Conservation (phyloP, 305 asterid genomes). For the Rubia tinctorum region DNA sequence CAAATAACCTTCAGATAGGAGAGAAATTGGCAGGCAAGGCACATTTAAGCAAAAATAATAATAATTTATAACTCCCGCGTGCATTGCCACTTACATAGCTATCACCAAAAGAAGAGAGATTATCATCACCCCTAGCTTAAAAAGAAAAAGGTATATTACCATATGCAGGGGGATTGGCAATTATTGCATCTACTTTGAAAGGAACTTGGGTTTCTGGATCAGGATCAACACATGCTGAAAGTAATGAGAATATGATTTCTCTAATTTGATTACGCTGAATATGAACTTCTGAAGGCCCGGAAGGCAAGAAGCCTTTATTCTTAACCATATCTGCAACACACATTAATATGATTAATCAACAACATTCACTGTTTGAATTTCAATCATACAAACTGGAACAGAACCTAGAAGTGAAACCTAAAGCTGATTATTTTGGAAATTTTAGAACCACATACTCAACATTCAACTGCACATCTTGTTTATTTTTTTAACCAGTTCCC, state of each 20-base stretch:
- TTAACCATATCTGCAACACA: constrained; percentile 80
- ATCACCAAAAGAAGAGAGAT: neutral
- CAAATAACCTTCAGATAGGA: neutral
- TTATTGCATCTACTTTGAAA: constrained; percentile 73
- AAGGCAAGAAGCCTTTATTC: constrained; percentile 98
- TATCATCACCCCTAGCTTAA: neutral
- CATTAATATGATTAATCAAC: constrained; percentile 10
- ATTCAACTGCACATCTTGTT: neutral
- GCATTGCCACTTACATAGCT: neutral
- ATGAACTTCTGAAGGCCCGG: constrained; percentile 84
- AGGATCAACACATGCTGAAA: constrained; percentile 61
- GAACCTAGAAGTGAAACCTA: neutral
- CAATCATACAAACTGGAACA: neutral
- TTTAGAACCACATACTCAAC: neutral
- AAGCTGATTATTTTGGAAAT: neutral
- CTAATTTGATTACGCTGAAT: constrained; percentile 76
- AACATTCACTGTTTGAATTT: neutral
- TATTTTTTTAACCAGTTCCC: neutral
- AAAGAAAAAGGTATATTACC: constrained; percentile 39
- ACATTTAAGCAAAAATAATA: neutral
- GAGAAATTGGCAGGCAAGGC: neutral
- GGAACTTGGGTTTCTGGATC: constrained; percentile 61
- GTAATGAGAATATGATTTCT: constrained; percentile 73
- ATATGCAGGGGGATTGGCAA: constrained; percentile 95
- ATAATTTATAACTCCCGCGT: neutral